These are phyloP conservation scores for Gynandropsis gynandra DNA, from an alignment of 345 rosid species.

Conservation along the genomic window DNA sequence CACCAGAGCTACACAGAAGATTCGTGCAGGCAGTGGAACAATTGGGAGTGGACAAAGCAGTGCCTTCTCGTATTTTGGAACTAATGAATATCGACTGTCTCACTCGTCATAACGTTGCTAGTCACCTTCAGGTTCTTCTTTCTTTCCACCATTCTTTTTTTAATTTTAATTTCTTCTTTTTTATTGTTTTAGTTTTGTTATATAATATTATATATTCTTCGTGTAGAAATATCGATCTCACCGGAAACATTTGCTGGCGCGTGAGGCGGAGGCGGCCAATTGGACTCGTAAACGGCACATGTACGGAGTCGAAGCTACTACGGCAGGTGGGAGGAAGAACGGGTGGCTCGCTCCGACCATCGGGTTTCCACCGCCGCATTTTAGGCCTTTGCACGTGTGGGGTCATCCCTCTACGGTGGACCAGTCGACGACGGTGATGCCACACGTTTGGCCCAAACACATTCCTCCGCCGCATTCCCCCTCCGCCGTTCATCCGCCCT, in stretches of 20 bases:
- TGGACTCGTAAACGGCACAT: slow-evolving; percentile 72
- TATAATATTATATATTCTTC: no score
- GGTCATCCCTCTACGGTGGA: slow-evolving; percentile 66
- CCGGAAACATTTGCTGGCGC: slow-evolving; percentile 68
- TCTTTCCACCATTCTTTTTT: neutral
- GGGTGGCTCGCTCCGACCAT: slow-evolving; percentile 51
- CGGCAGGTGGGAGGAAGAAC: slow-evolving; percentile 27
- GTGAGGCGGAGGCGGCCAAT: slow-evolving; percentile 79
- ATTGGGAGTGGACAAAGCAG: slow-evolving; percentile 95
- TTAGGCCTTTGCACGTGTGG: slow-evolving; percentile 88
- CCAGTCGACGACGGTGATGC: slow-evolving; percentile 18
- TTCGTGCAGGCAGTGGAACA: slow-evolving; percentile 96
- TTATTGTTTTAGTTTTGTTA: no score
- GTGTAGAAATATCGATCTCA: slow-evolving; percentile 81
- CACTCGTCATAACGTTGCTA: slow-evolving; percentile 95
- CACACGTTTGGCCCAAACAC: slow-evolving; percentile 56
- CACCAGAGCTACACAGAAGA: slow-evolving; percentile 84
- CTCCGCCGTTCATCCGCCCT: slow-evolving; percentile 26
- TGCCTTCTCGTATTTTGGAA: slow-evolving; percentile 88
- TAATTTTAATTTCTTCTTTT: neutral
- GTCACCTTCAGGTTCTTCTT: slow-evolving; percentile 75
- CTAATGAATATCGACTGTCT: slow-evolving; percentile 87
- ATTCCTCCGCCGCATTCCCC: slow-evolving; percentile 30
- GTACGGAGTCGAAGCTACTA: slow-evolving; percentile 34
- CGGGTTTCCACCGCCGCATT: slow-evolving; percentile 44